Evolutionary conservation across 169 alveolate genomes (phyloP).

Genomic region (Plasmodium fragile): DNA sequence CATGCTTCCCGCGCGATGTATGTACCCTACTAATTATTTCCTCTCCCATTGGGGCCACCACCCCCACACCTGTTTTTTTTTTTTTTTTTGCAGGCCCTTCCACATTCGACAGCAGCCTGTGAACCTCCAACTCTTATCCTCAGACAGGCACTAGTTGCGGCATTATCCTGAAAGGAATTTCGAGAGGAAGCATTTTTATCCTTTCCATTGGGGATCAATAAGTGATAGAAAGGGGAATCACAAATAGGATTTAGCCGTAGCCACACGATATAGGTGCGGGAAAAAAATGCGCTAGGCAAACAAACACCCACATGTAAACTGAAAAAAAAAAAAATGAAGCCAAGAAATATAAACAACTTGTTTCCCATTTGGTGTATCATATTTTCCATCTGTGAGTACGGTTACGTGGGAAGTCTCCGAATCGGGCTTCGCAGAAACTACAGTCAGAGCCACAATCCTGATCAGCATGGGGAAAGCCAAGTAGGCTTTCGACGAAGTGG

Average conservation of each 20-base stretch:
- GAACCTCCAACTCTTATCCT: not conserved
- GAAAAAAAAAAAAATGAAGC: conserved; percentile 11
- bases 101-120: not conserved
- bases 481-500: not conserved
- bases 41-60: not conserved
- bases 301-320: not conserved
- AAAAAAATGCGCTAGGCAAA: not conserved
- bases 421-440: not conserved
- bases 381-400: conserved; percentile 1
- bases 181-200: not conserved
- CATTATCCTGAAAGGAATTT: not conserved
- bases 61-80: not conserved
- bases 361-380: conserved; percentile 13
- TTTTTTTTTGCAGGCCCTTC: not conserved
- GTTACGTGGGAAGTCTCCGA: conserved; percentile 4
- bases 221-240: not conserved
- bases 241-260: not conserved
- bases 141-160: not conserved
- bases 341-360: conserved; percentile 31
- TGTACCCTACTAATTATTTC: not conserved
- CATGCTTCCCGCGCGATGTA: not conserved
- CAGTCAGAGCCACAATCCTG: not conserved
- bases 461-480: not conserved
- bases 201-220: not conserved
- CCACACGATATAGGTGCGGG: not conserved